Conservation (phyloP, 2,329 filamentous ascomycete genomes). For the Hypoxylon sp. region DNA sequence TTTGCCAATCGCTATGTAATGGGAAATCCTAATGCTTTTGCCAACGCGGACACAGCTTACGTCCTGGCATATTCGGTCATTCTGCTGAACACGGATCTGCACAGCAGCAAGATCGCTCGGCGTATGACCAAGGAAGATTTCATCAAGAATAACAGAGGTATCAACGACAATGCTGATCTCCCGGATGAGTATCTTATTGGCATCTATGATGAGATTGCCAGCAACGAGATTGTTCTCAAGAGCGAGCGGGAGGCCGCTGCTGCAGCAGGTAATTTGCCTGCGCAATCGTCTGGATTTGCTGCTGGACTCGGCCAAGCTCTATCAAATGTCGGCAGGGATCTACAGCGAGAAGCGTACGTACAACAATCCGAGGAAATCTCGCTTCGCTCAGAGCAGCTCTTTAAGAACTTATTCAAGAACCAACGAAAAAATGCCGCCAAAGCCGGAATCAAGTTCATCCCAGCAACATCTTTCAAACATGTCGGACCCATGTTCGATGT, state of each 20-base stretch:
- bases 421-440: constrained; percentile 85
- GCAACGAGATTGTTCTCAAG: constrained; percentile 93
- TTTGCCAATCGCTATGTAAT: constrained; percentile 96
- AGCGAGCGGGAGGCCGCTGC: constrained; percentile 93
- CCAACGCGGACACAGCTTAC: constrained; percentile 97
- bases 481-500: constrained; percentile 99
- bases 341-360: constrained; percentile 92
- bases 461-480: constrained; percentile 92
- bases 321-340: constrained; percentile 89
- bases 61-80: constrained; percentile 97
- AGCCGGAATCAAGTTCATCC: constrained; percentile 81
- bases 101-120: constrained; percentile 85
- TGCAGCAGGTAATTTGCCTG: constrained; percentile 73
- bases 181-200: constrained; percentile 90
- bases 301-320: constrained; percentile 89
- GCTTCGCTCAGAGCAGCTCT: constrained; percentile 80
- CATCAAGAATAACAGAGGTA: constrained; percentile 98
- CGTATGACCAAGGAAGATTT: constrained; percentile 98
- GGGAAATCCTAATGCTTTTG: constrained; percentile 96
- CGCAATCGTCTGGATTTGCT: constrained; percentile 76
- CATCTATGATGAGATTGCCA: constrained; percentile 93
- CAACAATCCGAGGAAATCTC: constrained; percentile 96
- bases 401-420: constrained; percentile 91
- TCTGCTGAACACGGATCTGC: constrained; percentile 94
- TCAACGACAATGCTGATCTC: constrained; percentile 95